A percentile compares a stretch with the other conserved stretches of the same genome.
These are phyloP conservation scores for Kuraishia cidri DNA, from an alignment of 805 yeast species.

Conservation along the genomic window DNA sequence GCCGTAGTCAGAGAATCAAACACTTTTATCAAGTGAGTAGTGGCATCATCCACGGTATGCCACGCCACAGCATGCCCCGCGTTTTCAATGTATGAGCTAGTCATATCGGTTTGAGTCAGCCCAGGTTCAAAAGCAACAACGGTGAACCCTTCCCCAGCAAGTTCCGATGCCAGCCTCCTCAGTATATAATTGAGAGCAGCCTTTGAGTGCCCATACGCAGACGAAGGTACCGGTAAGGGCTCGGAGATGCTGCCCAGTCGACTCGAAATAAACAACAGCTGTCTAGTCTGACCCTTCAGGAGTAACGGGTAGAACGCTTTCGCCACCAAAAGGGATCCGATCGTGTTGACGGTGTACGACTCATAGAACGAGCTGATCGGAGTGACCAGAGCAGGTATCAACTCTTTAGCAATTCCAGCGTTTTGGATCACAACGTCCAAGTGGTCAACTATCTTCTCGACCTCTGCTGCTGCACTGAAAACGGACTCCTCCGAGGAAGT, in stretches of 20 bases:
- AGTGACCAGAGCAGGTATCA: too few relatives aligned
- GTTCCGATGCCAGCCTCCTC: slow-evolving; percentile 16
- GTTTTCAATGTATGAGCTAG: neutral
- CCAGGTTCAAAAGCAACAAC: slow-evolving; percentile 30
- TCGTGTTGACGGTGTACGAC: slow-evolving; percentile 12
- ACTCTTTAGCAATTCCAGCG: too few relatives aligned
- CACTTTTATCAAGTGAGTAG: neutral
- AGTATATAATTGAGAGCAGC: slow-evolving; percentile 25
- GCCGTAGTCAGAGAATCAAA: neutral
- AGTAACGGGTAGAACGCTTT: slow-evolving; percentile 11
- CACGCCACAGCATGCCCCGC: neutral
- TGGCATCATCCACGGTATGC: neutral
- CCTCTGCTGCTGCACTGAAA: neutral
- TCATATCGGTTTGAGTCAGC: slow-evolving; percentile 25
- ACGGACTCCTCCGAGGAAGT: neutral
- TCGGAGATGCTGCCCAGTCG: slow-evolving; percentile 14
- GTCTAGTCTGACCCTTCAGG: slow-evolving; percentile 9
- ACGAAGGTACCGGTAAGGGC: slow-evolving; percentile 7
- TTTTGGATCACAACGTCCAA: slow-evolving; percentile 1
- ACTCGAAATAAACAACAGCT: slow-evolving; percentile 18
- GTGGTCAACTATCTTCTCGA: neutral
- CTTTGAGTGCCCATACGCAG: slow-evolving; percentile 26
- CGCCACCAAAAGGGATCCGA: slow-evolving; percentile 14
- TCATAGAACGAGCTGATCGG: neutral
- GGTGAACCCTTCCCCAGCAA: slow-evolving; percentile 14